Percentiles rank a stretch among this genome's conserved stretches.
Evolutionary conservation across 164 flowering plant species (phyloP).

Genomic region (Sextonia rubra): DNA sequence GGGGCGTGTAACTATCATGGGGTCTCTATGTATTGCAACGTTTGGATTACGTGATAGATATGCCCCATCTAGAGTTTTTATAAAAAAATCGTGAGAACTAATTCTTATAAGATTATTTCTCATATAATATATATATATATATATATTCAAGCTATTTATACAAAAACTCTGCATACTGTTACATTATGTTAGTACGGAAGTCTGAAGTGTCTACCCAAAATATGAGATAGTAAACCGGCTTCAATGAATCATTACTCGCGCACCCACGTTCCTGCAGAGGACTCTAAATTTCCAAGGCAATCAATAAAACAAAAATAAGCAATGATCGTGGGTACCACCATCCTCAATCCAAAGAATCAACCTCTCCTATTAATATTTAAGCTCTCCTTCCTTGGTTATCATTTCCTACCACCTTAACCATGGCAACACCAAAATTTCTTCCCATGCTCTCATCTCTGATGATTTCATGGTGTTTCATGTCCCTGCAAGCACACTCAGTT

Average conservation of each 20-base stretch:
- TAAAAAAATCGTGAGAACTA: no score
- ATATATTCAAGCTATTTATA: no score
- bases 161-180: no score
- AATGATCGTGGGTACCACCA: constrained; percentile 5
- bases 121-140: no score
- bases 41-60: no score
- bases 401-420: constrained; percentile 6
- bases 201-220: not conserved
- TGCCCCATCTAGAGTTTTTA: no score
- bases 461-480: constrained; percentile 12
- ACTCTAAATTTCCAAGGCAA: not conserved
- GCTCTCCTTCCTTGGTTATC: not conserved
- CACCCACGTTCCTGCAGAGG: constrained; percentile 3
- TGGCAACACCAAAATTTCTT: constrained; percentile 20
- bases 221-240: not conserved
- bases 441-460: constrained; percentile 22
- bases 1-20: no score
- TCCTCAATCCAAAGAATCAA: constrained; percentile 5
- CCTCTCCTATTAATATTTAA: constrained; percentile 11
- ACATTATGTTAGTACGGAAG: no score
- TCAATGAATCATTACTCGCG: not conserved
- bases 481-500: constrained; percentile 11
- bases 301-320: not conserved
- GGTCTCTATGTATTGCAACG: no score
- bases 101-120: no score